Evolutionary conservation across 2,329 filamentous ascomycete species (phyloP).

Genomic region (Aureobasidium subglaciale): DNA sequence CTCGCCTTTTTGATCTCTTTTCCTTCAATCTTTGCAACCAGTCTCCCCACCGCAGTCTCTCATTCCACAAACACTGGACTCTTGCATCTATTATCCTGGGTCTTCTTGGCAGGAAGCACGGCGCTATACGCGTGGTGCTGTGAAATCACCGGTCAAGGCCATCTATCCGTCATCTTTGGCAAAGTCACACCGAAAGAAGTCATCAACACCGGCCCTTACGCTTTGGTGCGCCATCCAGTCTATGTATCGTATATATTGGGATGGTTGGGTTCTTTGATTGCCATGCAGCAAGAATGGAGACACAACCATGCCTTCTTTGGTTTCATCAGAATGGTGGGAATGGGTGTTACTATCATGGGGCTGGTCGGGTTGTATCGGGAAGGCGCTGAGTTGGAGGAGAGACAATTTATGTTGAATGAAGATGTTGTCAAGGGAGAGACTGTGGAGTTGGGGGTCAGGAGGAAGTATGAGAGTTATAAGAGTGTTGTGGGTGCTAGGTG

Average conservation of each 20-base stretch:
- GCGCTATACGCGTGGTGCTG: not conserved
- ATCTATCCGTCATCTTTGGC: constrained; percentile 12
- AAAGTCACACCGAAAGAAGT: not conserved
- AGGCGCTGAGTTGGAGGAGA: constrained; percentile 11
- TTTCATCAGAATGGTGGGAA: not conserved
- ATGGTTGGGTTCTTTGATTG: not conserved
- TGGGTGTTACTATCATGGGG: not conserved
- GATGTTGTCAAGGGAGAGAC: not conserved
- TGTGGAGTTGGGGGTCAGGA: constrained; percentile 6
- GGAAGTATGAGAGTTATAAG: constrained; percentile 12
- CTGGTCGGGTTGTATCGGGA: constrained; percentile 8
- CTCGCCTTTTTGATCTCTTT: not conserved
- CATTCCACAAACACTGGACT: not conserved
- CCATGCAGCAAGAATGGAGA: constrained; percentile 1
- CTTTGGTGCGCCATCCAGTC: constrained; percentile 5
- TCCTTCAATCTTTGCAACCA: constrained; percentile 6
- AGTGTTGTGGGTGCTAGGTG: constrained; percentile 4
- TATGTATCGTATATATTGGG: constrained; percentile 3
- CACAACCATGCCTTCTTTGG: not conserved
- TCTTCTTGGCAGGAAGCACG: not conserved
- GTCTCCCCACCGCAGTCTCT: not conserved
- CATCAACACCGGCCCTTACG: constrained; percentile 11
- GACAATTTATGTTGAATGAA: constrained; percentile 5
- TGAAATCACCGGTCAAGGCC: not conserved
- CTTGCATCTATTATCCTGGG: not conserved